Evolutionary conservation across 2,329 filamentous ascomycete genomes (phyloP).

Genomic region (Pestalotiopsis sp.): DNA sequence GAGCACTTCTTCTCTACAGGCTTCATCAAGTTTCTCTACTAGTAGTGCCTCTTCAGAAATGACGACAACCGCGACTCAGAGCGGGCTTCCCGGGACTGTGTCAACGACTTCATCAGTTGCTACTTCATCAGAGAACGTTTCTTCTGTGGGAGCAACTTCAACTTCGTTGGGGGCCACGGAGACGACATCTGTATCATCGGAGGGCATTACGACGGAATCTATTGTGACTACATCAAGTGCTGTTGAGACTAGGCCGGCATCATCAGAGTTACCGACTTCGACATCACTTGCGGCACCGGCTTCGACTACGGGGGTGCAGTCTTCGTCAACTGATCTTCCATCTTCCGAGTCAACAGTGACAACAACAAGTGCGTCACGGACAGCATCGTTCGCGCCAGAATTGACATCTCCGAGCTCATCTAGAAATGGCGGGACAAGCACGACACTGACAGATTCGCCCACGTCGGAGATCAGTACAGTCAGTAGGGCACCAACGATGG

Average conservation of each 20-base stretch:
- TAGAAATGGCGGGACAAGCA: background rate
- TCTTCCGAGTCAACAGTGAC: background rate
- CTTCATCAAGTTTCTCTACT: background rate
- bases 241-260: background rate
- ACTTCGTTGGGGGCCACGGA: background rate
- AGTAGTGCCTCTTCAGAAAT: background rate
- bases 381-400: background rate
- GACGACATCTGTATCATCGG: background rate
- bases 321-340: background rate
- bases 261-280: background rate
- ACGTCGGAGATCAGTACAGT: background rate
- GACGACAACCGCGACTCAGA: background rate
- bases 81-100: background rate
- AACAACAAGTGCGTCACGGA: background rate
- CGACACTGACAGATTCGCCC: background rate
- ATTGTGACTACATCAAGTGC: background rate
- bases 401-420: background rate
- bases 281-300: background rate
- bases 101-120: background rate
- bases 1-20: background rate
- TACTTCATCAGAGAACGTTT: background rate
- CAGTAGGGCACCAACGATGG: background rate
- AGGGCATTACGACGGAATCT: background rate
- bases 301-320: background rate
- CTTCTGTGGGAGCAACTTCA: background rate